phyloP scores from a whole-genome alignment of 106 monocot species.

The Platanthera zijinensis region DNA sequence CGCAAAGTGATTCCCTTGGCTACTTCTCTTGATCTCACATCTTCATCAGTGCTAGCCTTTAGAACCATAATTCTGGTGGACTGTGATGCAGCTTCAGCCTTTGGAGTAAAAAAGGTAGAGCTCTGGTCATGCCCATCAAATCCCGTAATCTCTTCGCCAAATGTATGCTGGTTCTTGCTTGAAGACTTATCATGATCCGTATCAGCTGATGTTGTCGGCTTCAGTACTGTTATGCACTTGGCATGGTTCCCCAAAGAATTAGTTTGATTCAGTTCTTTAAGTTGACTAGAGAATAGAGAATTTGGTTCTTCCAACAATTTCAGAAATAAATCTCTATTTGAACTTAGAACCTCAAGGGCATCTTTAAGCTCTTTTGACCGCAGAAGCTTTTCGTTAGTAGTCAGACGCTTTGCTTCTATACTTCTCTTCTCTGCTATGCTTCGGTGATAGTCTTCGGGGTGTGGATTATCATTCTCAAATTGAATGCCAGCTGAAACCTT shows the following conservation, averaged over 20 bases:
- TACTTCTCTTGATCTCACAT: conserved; percentile 27
- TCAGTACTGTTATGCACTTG: conserved; percentile 53
- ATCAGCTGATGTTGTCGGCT: conserved; percentile 28
- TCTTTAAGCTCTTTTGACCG: conserved; percentile 86
- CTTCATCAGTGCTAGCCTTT: conserved; percentile 54
- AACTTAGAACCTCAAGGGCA: conserved; percentile 88
- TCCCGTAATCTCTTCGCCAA: background rate
- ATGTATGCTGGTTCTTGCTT: conserved; percentile 7
- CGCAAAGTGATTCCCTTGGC: conserved; percentile 43
- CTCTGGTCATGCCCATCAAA: conserved; percentile 2
- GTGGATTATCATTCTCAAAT: conserved; percentile 14
- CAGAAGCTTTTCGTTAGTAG: conserved; percentile 58
- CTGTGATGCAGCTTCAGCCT: conserved; percentile 40
- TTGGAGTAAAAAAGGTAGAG: conserved; percentile 19
- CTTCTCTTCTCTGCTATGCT: conserved; percentile 53
- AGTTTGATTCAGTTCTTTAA: conserved; percentile 20
- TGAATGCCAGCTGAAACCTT: conserved; percentile 16
- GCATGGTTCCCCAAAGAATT: conserved; percentile 14
- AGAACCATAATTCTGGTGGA: conserved; percentile 90
- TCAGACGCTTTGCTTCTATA: conserved; percentile 70
- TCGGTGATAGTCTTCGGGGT: conserved; percentile 12
- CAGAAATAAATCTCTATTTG: conserved; percentile 85
- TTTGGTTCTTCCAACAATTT: conserved; percentile 89
- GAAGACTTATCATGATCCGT: background rate
- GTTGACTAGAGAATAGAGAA: conserved; percentile 51